Evolutionary conservation across 2,329 filamentous ascomycete species (phyloP), one percentile per base, ranked within the genome.

Genomic region (Aspergillus sp.): DNA sequence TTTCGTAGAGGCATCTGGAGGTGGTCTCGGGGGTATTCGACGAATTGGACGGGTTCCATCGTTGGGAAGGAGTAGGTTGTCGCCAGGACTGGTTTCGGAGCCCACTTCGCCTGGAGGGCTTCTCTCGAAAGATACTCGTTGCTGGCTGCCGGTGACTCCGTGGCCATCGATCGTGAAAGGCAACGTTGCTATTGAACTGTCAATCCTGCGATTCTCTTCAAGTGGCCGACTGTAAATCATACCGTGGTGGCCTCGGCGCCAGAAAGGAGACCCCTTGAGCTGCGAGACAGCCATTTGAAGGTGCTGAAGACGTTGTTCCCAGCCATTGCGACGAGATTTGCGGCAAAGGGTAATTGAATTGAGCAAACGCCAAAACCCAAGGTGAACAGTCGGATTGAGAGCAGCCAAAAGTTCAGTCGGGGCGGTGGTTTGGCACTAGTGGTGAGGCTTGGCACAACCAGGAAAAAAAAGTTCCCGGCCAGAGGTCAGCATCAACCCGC

Each of bases 1-100:
- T 89, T 88, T 59, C 95, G 90, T 47, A 96, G 83, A 3, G 95
- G 95, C 35, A 98, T 85, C 71, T 90, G 81, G 45, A 99, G 89
- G 75, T 97, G 91, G 69, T 90, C 89, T 60, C 86, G 80, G 41
- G 90, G 87, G 81, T 93, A 98, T 68, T 85, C 78, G 71, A 90
- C 86, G 74, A 96, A 89, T 51, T 86, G 82, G 49, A 86, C 80
- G 23, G 95, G 95, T 75, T 97, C 92, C 77, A 97, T 86, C 11
- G 87, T 85, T 37, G 95, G 95, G 80, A 98, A 99, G 72, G 82
- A 81, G 84, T 96, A 92, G 75, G 97, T 85, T 55, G 93, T 98
- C 61, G 93, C 84, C 55, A 90, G 86, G 56, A 96, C 90, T 31
- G 85, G 86, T 64, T 81, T 80, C 64, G 80, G 68, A 52, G 63